Evolutionary conservation across 2,329 filamentous ascomycete genomes (phyloP), one percentile per base, ranked within the genome.

Genomic region (Ophiocordyceps sinensis): DNA sequence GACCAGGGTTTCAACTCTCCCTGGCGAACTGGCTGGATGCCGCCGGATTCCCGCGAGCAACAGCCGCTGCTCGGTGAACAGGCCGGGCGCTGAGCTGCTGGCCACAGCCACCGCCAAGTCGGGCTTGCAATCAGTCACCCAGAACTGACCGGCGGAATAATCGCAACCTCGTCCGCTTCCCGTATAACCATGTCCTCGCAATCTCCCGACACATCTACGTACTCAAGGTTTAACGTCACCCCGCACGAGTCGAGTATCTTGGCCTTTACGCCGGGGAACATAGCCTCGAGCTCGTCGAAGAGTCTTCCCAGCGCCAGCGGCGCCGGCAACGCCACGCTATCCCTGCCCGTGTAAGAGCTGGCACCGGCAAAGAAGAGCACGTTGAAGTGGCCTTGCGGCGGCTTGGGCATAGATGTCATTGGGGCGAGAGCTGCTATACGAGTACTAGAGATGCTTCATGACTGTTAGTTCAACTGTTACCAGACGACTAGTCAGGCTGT

Each of bases 61-160:
- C 55, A 59, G 28, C 54, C 57, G 17, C 46, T 61, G 39, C 47
- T 61, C 13, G 43, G 43, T 10, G 34, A 38, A 5, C 36, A 44
- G 40, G 10, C 31, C 3, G 21, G n/a, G n/a, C 28, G 28, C 15
- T 31, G 28, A 38, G 23, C 23, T 9, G 19, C 19, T 4, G 3
- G 19, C 4, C 19, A 19, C 19, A 19, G 19, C 19, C 19, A 9
- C 23, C 23, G 23, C 23, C 3, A 3, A 26, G 9, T 26, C 23
- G 6, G 19, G 19, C 19, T 19, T 19, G 19, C 29, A 21, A 11
- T 19, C 13, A 23, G 30, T 70, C 60, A 91, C 5, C 85, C 85
- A 31, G 85, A 87, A 66, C 85, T 93, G 49, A 93, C 86, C 10
- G 86, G 85, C 29, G 86, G 85, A 43, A 93, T 89, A 30, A 93